Conservation (phyloP, 768 basidiomycete species). For the Tylopilus subfusipes region DNA sequence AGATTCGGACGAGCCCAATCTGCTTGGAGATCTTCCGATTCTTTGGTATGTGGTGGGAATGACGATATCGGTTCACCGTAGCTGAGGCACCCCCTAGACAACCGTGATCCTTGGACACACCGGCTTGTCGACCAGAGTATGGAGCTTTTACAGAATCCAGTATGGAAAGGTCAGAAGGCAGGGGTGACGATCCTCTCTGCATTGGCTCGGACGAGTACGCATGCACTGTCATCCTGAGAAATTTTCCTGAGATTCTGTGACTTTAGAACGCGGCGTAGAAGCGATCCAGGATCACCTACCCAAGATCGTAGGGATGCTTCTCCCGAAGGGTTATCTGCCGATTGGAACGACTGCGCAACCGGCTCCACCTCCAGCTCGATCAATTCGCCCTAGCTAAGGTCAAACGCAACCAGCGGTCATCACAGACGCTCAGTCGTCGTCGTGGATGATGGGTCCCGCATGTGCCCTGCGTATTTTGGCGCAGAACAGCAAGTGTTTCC, state of each 20-base stretch:
- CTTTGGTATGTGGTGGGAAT: constrained; percentile 7
- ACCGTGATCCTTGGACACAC: constrained; percentile 1
- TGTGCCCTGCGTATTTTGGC: constrained; percentile 18
- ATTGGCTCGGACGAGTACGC: constrained; percentile 23
- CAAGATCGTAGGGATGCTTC: background rate
- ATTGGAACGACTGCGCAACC: no score
- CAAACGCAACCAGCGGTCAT: no score
- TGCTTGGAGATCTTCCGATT: constrained; percentile 20
- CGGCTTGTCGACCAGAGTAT: constrained; percentile 15
- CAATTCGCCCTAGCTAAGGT: no score
- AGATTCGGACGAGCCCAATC: constrained; percentile 19
- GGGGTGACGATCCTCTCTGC: constrained; percentile 24
- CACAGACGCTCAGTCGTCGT: constrained; percentile 1
- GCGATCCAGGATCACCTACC: background rate
- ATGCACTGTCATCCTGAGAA: background rate
- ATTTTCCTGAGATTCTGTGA: no score
- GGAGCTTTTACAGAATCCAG: background rate
- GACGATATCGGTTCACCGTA: no score
- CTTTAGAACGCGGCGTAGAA: background rate
- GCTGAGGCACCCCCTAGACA: no score
- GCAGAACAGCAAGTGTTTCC: constrained; percentile 9
- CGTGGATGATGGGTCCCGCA: constrained; percentile 19
- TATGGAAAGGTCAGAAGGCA: constrained; percentile 22
- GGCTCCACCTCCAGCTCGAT: no score
- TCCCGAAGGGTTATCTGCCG: background rate